Base-by-base conservation (phyloP, 179 eudicot genomes). In the Kewa caespitosa region DNA sequence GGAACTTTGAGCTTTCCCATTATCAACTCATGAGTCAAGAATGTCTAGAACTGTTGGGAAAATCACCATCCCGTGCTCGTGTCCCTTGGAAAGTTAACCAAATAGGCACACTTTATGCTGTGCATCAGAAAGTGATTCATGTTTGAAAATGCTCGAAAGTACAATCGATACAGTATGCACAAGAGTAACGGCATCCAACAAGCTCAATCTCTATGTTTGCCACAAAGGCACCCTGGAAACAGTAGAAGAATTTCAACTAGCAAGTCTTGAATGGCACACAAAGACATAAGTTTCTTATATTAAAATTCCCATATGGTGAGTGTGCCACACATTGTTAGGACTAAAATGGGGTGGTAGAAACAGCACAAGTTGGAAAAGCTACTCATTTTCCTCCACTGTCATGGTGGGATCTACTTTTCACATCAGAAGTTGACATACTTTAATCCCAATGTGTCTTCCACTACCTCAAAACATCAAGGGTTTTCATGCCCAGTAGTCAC, bases 371-470 rank as follows among this genome's bases (percentile, higher is more conserved):
- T 62, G 63, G 64, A 76, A 63, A 65, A 71, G 39, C 70, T 70
- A 77, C 70, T 70, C 75, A 64, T 61, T 64, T 22, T 52, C 66
- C 38, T 76, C 85, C 83, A 79, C 78, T 79, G 65, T 46, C 38
- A 57, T 79, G 61, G 82, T 79, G 82, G 82, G 62, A 61, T 67
- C 55, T 15, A 34, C 77, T 72, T 82, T 79, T 70, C 42, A 14
- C 38, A 74, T 68, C 34, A 37, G 62, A 37, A 36, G 34, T 60
- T 79, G 82, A 72, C 74, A 74, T 71, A 55, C 36, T 71, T 18
- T 71, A 28, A 20, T 25, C 50, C 48, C 22, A 67, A 72, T 42
- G 69, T 73, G 65, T 46, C 65, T 28, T 79, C 80, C 78, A 76
- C 76, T 79, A 76, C 59, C 50, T 30, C 68, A 41, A 54, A n/a